Conservation (phyloP, 176 grass and related monocot species). For the Musa troglodytarum region DNA sequence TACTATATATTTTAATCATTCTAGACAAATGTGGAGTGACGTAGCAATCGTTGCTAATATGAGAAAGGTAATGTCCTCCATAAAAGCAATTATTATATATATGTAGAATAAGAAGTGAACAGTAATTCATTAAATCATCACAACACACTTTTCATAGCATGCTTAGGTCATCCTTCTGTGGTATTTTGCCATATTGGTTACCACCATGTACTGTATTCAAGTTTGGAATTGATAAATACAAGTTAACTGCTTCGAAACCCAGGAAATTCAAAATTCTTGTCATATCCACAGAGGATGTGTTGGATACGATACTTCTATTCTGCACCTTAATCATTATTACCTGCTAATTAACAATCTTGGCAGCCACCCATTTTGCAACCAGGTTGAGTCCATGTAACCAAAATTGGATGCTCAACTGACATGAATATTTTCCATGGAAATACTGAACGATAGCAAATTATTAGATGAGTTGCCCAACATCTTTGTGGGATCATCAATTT, state of each 20-base stretch:
- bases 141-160: not conserved
- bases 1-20: no score
- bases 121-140: not conserved
- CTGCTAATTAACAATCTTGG: not conserved
- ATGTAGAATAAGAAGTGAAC: not conserved
- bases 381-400: not conserved
- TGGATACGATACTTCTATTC: not conserved
- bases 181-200: not conserved
- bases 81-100: not conserved
- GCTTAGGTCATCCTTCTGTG: no score
- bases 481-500: no score
- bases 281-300: not conserved
- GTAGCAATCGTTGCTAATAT: not conserved
- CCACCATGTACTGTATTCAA: not conserved
- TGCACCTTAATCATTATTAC: not conserved
- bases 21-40: not conserved
- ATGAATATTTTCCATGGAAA: not conserved
- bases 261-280: not conserved
- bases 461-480: not conserved
- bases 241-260: not conserved
- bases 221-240: not conserved
- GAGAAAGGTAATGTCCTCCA: not conserved
- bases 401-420: not conserved
- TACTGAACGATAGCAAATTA: not conserved
- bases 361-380: not conserved